Conservation (phyloP, 106 monocot genomes). For the Platanthera guangdongensis region DNA sequence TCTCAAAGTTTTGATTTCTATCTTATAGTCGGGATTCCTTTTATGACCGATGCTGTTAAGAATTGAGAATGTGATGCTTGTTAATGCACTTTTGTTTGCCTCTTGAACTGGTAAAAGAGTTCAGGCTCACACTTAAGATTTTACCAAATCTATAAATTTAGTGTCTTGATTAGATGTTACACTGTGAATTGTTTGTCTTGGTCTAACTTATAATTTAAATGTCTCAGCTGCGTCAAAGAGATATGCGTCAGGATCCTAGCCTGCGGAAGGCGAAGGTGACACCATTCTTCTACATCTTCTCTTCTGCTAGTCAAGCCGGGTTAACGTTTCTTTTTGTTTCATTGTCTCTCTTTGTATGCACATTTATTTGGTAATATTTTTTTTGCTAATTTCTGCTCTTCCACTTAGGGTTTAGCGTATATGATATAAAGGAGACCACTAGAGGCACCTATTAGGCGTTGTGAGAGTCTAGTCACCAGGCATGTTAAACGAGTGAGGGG, state of each 20-base stretch:
- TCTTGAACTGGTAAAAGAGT: background rate
- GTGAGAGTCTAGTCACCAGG: too few species aligned
- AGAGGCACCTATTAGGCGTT: too few species aligned
- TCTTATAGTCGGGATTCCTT: too few species aligned
- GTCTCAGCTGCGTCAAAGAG: constrained; percentile 49
- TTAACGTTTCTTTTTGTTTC: background rate
- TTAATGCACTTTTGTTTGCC: background rate
- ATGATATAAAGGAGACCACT: too few species aligned
- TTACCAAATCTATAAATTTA: background rate
- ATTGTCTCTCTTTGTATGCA: background rate
- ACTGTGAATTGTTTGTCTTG: constrained; percentile 1
- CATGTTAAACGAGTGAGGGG: too few species aligned
- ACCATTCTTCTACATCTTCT: background rate
- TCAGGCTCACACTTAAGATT: background rate
- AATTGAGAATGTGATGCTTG: too few species aligned
- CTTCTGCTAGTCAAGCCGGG: background rate
- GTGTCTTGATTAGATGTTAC: background rate
- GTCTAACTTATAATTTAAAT: constrained; percentile 6
- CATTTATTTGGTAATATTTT: background rate
- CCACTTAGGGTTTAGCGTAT: too few species aligned
- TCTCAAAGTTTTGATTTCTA: too few species aligned
- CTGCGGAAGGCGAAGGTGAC: constrained; percentile 47
- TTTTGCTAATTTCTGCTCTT: background rate
- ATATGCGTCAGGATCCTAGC: constrained; percentile 45
- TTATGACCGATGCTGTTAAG: too few species aligned